Conservation (phyloP, 306 rosid genomes). For the Rosa rugosa region DNA sequence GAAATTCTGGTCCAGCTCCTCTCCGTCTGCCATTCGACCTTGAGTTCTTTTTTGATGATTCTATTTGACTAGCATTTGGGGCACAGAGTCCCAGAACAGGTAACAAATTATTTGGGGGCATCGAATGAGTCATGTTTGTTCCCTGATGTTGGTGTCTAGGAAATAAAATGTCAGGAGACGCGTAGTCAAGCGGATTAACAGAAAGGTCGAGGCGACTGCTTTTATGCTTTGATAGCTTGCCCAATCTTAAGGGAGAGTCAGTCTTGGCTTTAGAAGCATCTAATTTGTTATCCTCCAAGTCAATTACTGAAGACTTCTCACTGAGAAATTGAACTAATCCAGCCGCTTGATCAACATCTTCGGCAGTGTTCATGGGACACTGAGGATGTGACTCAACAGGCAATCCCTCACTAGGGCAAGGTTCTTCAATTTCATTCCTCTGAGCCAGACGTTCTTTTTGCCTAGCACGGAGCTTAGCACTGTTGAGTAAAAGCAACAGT, state of each 20-base stretch:
- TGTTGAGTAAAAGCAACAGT: slow-evolving; percentile 46
- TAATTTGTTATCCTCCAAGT: slow-evolving; percentile 57
- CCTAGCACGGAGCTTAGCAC: slow-evolving; percentile 92
- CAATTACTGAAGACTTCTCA: slow-evolving; percentile 52
- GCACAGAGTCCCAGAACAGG: slow-evolving; percentile 98
- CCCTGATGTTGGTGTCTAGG: slow-evolving; percentile 59
- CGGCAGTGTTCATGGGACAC: slow-evolving; percentile 41
- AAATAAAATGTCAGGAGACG: slow-evolving; percentile 53
- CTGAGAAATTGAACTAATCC: slow-evolving; percentile 44
- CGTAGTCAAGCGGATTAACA: slow-evolving; percentile 46
- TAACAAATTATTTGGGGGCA: slow-evolving; percentile 52
- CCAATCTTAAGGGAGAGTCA: slow-evolving; percentile 56
- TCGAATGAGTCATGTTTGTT: slow-evolving; percentile 36
- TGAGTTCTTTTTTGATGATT: slow-evolving; percentile 57
- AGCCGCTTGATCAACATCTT: slow-evolving; percentile 36
- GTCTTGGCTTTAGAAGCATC: slow-evolving; percentile 50
- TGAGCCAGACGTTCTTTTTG: slow-evolving; percentile 80
- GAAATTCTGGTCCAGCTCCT: slow-evolving; percentile 85
- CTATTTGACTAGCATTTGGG: slow-evolving; percentile 71
- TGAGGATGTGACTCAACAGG: slow-evolving; percentile 40
- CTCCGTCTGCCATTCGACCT: slow-evolving; percentile 65
- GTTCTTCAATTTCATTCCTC: slow-evolving; percentile 53
- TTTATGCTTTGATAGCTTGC: slow-evolving; percentile 52
- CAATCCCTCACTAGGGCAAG: slow-evolving; percentile 44
- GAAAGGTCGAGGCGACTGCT: slow-evolving; percentile 53